Evolutionary conservation across 1,284 basidiomycete species (phyloP), one percentile per base, ranked within the genome.

Genomic region (Ceratobasidium sp.): DNA sequence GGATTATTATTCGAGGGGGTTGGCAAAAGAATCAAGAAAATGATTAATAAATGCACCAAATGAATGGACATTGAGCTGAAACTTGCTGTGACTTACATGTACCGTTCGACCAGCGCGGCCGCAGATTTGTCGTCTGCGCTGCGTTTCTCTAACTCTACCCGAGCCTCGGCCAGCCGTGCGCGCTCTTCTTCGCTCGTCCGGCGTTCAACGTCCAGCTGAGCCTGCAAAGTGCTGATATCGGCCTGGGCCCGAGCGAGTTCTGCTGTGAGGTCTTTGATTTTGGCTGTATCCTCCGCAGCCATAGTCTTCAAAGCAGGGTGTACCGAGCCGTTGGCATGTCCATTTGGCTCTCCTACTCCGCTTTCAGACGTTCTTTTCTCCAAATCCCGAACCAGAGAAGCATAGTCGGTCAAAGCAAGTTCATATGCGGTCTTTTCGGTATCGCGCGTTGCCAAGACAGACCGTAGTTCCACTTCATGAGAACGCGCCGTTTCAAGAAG

Each of bases 31-130:
- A 51, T 17, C 33, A 50, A 60, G 27, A 73, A 33, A 17, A 19
- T 63, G 1, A 31, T 47, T n/a, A 54, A 67, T 56, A 24, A 48
- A 66, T 36, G 4, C 5, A n/a, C 48, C 45, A 50, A 29, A 31
- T 7, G 15, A 19, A 36, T 27, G 3, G 36, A 17, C 36, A 24
- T 29, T 27, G 11, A 36, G 41, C 36, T 24, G 11, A n/a, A 47
- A 27, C 45, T 22, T 64, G 2, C 27, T 29, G 29, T 36, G 24
- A 77, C 88, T 73, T 79, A 93, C 94, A 96, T 96, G 82, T 96
- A 96, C 60, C 93, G 88, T 71, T 94, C 91, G 36, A 96, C 94
- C 86, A 96, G 94, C 79, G 91, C 93, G 14, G 92, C 90, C 0
- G 94, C 93, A 1, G 90, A 89, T 15, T 86, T 88, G 76, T 96